phyloP scores from a whole-genome alignment of 1,284 basidiomycete genomes.

The Austropuccinia psidii region DNA sequence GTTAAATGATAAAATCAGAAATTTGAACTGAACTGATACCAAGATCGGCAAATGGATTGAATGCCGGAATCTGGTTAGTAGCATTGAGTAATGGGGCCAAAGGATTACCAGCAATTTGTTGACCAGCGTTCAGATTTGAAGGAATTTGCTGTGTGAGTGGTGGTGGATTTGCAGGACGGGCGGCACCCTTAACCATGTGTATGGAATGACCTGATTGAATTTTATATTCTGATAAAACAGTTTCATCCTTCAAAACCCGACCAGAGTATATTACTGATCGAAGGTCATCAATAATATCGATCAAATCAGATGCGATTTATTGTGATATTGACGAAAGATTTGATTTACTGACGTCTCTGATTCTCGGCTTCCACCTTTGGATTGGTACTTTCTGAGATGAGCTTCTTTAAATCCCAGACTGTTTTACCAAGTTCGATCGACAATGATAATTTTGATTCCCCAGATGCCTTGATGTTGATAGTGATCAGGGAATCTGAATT shows the following conservation, averaged over 20 bases:
- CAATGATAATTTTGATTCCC: slow-evolving; percentile 63
- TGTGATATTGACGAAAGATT: too few species aligned
- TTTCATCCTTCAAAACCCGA: slow-evolving; percentile 64
- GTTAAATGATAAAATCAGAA: neutral
- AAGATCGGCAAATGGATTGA: slow-evolving; percentile 81
- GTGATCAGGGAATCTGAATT: slow-evolving; percentile 35
- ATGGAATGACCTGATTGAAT: slow-evolving; percentile 55
- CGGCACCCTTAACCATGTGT: slow-evolving; percentile 70
- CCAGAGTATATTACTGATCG: slow-evolving; percentile 43
- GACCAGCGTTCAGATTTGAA: slow-evolving; percentile 51
- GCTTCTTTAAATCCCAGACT: slow-evolving; percentile 73
- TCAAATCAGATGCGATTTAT: too few species aligned
- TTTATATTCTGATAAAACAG: slow-evolving; percentile 71
- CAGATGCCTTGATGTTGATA: slow-evolving; percentile 43
- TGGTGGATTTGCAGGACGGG: slow-evolving; percentile 53
- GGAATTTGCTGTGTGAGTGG: slow-evolving; percentile 65
- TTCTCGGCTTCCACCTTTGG: slow-evolving; percentile 53
- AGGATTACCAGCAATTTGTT: slow-evolving; percentile 46
- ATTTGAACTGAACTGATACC: slow-evolving; percentile 57
- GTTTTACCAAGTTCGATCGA: slow-evolving; percentile 60
- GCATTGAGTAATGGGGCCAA: slow-evolving; percentile 48
- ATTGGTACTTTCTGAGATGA: slow-evolving; percentile 70
- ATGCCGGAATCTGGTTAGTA: slow-evolving; percentile 55
- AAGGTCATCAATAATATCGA: too few species aligned
- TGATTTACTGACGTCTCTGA: slow-evolving; percentile 13